Percentiles rank a stretch among this genome's conserved stretches.
Conservation (phyloP, 345 rosid species). For the Citrus trifoliata region DNA sequence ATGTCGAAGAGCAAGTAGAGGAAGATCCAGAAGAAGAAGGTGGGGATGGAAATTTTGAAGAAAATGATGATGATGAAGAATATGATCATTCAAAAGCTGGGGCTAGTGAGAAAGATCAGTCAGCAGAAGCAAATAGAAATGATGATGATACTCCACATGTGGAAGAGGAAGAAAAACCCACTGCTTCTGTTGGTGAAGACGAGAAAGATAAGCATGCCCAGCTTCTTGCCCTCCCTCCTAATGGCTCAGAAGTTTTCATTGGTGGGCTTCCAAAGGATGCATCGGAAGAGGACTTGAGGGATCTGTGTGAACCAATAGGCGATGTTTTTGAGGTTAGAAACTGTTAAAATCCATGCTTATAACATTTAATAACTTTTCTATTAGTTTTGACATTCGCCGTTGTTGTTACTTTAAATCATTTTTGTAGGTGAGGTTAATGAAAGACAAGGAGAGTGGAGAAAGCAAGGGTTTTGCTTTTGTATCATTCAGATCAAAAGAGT, state of each 20-base stretch:
- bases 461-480: constrained; percentile 98
- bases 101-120: constrained; percentile 41
- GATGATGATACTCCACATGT: constrained; percentile 34
- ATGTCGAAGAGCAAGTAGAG: constrained; percentile 68
- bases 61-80: constrained; percentile 49
- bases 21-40: constrained; percentile 60
- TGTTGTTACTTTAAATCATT: constrained; percentile 10
- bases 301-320: constrained; percentile 83
- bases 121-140: constrained; percentile 46
- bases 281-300: constrained; percentile 78
- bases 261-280: constrained; percentile 95
- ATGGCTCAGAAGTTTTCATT: constrained; percentile 96
- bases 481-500: constrained; percentile 64
- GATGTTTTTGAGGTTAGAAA: constrained; percentile 77
- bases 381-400: background rate
- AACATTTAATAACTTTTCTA: constrained; percentile 1
- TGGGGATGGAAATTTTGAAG: constrained; percentile 48
- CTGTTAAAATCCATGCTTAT: constrained; percentile 9
- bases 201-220: constrained; percentile 70
- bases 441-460: constrained; percentile 92
- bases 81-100: constrained; percentile 47
- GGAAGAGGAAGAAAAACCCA: constrained; percentile 57
- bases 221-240: constrained; percentile 92
- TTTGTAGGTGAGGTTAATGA: constrained; percentile 77
- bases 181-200: constrained; percentile 51